Evolutionary conservation across 345 rosid species (phyloP).

Genomic region (Eucalyptus paniculata): DNA sequence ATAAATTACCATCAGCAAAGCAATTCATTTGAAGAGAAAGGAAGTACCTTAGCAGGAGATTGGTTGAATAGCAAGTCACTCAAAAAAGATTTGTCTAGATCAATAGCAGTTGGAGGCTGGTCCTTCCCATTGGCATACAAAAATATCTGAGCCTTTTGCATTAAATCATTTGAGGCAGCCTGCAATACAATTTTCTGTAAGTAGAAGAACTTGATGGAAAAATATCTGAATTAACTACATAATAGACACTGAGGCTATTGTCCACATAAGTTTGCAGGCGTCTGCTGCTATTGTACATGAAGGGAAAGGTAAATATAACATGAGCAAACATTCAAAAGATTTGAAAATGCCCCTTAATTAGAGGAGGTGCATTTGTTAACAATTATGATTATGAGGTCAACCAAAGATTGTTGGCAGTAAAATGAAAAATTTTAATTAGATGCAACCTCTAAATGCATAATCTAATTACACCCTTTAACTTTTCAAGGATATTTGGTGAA

Average conservation of each 20-base stretch:
- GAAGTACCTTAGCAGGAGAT: slow-evolving; percentile 69
- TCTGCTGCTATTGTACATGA: background rate
- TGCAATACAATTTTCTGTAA: background rate
- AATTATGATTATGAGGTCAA: background rate
- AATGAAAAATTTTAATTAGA: background rate
- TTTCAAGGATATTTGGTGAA: background rate
- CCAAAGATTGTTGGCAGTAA: background rate
- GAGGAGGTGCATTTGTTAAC: background rate
- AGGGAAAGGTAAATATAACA: background rate
- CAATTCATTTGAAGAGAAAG: background rate
- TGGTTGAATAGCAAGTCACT: slow-evolving; percentile 75
- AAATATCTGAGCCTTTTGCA: slow-evolving; percentile 70
- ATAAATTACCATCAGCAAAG: background rate
- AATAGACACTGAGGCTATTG: background rate
- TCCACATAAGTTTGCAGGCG: background rate
- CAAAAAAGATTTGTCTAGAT: slow-evolving; percentile 63
- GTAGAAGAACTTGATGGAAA: background rate
- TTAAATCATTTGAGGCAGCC: slow-evolving; percentile 44
- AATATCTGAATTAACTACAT: background rate
- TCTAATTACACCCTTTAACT: background rate
- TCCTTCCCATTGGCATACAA: slow-evolving; percentile 68
- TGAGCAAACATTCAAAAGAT: background rate
- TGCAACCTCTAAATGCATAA: background rate
- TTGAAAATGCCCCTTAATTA: background rate
- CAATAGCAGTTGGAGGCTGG: slow-evolving; percentile 81